Evolutionary conservation across 2,329 filamentous ascomycete genomes (phyloP).

Genomic region (Cercospora janseana): DNA sequence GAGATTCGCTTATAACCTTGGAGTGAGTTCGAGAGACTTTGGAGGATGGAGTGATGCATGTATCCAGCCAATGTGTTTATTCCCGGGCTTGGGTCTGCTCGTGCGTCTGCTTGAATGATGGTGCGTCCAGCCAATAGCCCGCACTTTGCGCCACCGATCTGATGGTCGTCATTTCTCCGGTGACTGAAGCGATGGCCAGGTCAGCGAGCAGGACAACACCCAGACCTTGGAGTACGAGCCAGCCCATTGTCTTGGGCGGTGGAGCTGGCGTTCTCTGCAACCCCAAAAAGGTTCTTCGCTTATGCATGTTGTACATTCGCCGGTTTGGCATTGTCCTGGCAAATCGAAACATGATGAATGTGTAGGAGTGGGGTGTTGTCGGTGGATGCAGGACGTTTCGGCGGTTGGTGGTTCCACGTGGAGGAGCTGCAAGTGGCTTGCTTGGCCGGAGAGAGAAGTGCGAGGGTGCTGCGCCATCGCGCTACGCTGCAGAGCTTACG

Average conservation of each 20-base stretch:
- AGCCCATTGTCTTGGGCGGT: slow-evolving; percentile 34
- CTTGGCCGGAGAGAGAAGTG: too few relatives aligned
- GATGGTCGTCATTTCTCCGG: slow-evolving; percentile 27
- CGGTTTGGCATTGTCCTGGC: neutral
- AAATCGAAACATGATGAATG: slow-evolving; percentile 8
- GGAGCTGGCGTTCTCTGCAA: slow-evolving; percentile 35
- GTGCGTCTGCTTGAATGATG: slow-evolving; percentile 26
- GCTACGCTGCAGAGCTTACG: slow-evolving; percentile 9
- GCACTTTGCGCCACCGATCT: slow-evolving; percentile 32
- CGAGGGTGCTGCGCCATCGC: slow-evolving; percentile 1
- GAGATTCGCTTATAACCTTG: too few relatives aligned
- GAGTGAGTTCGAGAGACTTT: too few relatives aligned
- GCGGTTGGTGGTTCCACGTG: slow-evolving; percentile 4
- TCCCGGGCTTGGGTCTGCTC: slow-evolving; percentile 9
- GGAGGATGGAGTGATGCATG: neutral
- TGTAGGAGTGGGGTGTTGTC: neutral
- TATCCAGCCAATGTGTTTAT: neutral
- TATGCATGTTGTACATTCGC: slow-evolving; percentile 10
- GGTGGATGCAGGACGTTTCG: slow-evolving; percentile 5
- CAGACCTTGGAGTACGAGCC: slow-evolving; percentile 37
- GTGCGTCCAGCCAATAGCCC: slow-evolving; percentile 31
- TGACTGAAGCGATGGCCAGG: slow-evolving; percentile 28
- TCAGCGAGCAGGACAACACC: slow-evolving; percentile 36
- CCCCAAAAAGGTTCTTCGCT: slow-evolving; percentile 34
- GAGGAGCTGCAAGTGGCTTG: slow-evolving; percentile 1